Evolutionary conservation across 2,329 filamentous ascomycete species (phyloP).

Genomic region (Aspergillus udagawae): DNA sequence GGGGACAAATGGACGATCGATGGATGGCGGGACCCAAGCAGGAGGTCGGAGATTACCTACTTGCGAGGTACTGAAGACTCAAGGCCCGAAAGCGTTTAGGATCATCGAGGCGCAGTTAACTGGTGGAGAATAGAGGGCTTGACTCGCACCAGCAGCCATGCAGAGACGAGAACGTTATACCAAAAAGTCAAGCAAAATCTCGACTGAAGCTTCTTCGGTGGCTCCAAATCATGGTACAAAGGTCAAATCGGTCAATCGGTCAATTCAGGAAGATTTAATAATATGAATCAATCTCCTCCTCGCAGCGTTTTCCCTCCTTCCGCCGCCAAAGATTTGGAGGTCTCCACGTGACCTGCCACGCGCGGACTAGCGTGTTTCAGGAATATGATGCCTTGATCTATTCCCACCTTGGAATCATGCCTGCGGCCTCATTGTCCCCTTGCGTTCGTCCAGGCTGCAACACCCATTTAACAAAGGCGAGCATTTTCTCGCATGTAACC

Average conservation of each 20-base stretch:
- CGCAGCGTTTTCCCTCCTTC: constrained; percentile 11
- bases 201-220: not conserved
- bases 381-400: constrained; percentile 14
- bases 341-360: constrained; percentile 19
- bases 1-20: not conserved
- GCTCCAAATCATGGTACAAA: not conserved
- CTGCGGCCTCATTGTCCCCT: constrained; percentile 1
- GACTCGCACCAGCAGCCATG: not conserved
- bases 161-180: not conserved
- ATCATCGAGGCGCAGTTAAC: constrained; percentile 26
- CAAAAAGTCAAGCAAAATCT: not conserved
- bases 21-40: not conserved
- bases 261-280: not conserved
- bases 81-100: constrained; percentile 17
- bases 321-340: constrained; percentile 2
- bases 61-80: constrained; percentile 3
- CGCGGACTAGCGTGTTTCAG: constrained; percentile 29
- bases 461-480: not conserved
- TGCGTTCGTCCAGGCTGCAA: not conserved
- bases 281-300: not conserved
- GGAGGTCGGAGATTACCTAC: constrained; percentile 19
- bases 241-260: not conserved
- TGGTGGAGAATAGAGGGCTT: constrained; percentile 11
- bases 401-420: constrained; percentile 10
- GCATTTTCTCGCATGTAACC: not conserved